phyloP scores from a whole-genome alignment of 495 filamentous ascomycete species.

The Neurospora sp. region DNA sequence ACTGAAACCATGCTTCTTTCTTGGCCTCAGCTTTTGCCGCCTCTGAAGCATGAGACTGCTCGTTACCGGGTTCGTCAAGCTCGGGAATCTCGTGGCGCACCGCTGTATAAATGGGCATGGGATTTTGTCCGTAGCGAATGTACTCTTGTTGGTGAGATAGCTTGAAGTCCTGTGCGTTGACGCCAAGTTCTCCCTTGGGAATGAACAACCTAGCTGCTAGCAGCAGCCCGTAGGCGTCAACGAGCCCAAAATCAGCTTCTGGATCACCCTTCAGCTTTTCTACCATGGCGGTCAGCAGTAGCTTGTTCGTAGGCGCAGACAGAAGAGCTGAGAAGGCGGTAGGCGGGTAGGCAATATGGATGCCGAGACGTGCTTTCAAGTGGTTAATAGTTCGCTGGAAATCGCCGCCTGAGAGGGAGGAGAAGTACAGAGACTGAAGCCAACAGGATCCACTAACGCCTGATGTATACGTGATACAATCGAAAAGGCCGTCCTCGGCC shows the following conservation, averaged over 20 bases:
- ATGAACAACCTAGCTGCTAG: slow-evolving; percentile 76
- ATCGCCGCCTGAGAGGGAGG: slow-evolving; percentile 58
- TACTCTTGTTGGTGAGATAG: slow-evolving; percentile 72
- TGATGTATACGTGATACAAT: slow-evolving; percentile 88
- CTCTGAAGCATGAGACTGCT: slow-evolving; percentile 33
- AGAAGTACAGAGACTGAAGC: slow-evolving; percentile 83
- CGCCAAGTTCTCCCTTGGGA: slow-evolving; percentile 68
- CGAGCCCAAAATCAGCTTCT: slow-evolving; percentile 73
- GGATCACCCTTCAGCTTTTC: slow-evolving; percentile 83
- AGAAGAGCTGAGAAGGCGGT: slow-evolving; percentile 65
- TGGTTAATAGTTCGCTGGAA: slow-evolving; percentile 66
- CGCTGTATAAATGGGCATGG: slow-evolving; percentile 87
- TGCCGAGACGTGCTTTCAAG: slow-evolving; percentile 69
- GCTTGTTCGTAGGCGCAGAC: slow-evolving; percentile 83
- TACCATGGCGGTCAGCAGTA: slow-evolving; percentile 74
- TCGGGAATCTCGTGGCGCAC: slow-evolving; percentile 94
- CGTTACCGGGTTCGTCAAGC: slow-evolving; percentile 33
- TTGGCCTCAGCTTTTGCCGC: slow-evolving; percentile 53
- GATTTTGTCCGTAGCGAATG: slow-evolving; percentile 64
- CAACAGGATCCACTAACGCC: slow-evolving; percentile 94
- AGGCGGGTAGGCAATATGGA: slow-evolving; percentile 90
- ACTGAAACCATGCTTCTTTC: slow-evolving; percentile 87
- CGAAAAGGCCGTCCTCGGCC: slow-evolving; percentile 76
- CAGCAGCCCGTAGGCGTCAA: slow-evolving; percentile 84
- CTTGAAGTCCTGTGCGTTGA: slow-evolving; percentile 72